Conservation (phyloP, 2,329 filamentous ascomycete genomes). For the Dactylonectria estremocensis region DNA sequence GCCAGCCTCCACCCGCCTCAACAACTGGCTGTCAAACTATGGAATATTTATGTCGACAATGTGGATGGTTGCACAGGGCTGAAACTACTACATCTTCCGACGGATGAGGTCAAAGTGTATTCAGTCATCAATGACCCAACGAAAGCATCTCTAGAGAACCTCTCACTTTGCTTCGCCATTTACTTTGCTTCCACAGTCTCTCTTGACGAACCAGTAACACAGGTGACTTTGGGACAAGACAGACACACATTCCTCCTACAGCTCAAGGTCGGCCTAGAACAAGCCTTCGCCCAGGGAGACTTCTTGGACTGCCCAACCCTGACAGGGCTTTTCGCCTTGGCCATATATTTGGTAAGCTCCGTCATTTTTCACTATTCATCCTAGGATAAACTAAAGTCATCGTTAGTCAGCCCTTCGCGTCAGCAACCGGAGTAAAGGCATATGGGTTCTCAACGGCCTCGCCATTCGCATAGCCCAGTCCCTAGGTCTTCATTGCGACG, state of each 20-base stretch:
- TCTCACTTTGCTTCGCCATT: constrained; percentile 62
- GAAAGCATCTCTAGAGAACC: constrained; percentile 41
- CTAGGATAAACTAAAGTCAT: too few relatives aligned
- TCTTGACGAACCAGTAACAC: constrained; percentile 56
- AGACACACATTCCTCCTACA: constrained; percentile 42
- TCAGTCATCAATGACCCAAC: constrained; percentile 49
- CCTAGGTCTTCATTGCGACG: constrained; percentile 70
- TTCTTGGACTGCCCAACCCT: constrained; percentile 58
- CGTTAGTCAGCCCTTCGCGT: constrained; percentile 48
- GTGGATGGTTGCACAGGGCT: constrained; percentile 45
- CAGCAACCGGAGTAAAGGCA: constrained; percentile 51
- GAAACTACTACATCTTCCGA: constrained; percentile 49
- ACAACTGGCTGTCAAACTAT: constrained; percentile 47
- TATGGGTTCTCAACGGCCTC: constrained; percentile 60
- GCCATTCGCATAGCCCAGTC: constrained; percentile 63
- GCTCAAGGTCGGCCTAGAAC: constrained; percentile 54
- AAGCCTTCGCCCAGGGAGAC: constrained; percentile 55
- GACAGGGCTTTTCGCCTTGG: constrained; percentile 52
- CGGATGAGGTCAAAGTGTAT: constrained; percentile 51
- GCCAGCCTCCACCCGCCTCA: constrained; percentile 45
- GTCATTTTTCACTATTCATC: too few relatives aligned
- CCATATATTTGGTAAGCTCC: constrained; percentile 56
- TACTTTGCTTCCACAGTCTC: constrained; percentile 64
- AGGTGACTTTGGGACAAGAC: constrained; percentile 41
- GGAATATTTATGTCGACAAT: constrained; percentile 48